These are phyloP conservation scores for Diaporthe velutina DNA, from an alignment of 2,329 filamentous ascomycete genomes.

Conservation along the genomic window DNA sequence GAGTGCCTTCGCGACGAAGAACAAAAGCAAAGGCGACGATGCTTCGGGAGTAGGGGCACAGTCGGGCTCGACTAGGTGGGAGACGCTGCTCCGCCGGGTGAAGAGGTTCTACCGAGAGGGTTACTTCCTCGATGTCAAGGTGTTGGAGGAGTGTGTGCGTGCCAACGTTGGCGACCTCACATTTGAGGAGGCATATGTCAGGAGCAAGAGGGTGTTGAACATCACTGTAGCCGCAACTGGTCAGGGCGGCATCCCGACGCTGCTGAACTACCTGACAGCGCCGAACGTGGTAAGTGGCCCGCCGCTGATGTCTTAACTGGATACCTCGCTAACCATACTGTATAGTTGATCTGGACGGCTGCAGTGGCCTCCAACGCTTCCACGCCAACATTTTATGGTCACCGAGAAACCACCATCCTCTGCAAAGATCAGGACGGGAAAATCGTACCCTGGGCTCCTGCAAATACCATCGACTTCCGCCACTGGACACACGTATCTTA, in stretches of 20 bases:
- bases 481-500: slow-evolving; percentile 77
- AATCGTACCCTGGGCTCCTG: slow-evolving; percentile 80
- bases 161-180: slow-evolving; percentile 90
- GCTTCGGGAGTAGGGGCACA: slow-evolving; percentile 47
- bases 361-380: slow-evolving; percentile 82
- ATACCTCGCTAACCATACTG: background rate
- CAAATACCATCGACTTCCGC: slow-evolving; percentile 72
- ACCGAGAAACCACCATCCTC: slow-evolving; percentile 74
- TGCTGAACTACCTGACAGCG: slow-evolving; percentile 93
- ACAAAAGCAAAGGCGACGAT: slow-evolving; percentile 45
- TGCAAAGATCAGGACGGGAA: slow-evolving; percentile 82
- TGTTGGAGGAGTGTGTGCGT: slow-evolving; percentile 86
- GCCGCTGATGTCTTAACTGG: background rate
- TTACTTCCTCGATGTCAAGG: slow-evolving; percentile 85
- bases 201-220: slow-evolving; percentile 88
- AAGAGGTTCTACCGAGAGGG: slow-evolving; percentile 80
- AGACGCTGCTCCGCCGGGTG: slow-evolving; percentile 75
- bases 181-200: slow-evolving; percentile 91
- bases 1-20: slow-evolving; percentile 74
- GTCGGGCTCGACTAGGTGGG: slow-evolving; percentile 58
- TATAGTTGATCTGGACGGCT: slow-evolving; percentile 82
- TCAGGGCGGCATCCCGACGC: slow-evolving; percentile 81
- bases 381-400: slow-evolving; percentile 74
- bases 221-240: slow-evolving; percentile 87
- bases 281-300: slow-evolving; percentile 83